Base-by-base conservation (phyloP, 2,329 filamentous ascomycete genomes). In the Davidsoniella neocaledoniae region DNA sequence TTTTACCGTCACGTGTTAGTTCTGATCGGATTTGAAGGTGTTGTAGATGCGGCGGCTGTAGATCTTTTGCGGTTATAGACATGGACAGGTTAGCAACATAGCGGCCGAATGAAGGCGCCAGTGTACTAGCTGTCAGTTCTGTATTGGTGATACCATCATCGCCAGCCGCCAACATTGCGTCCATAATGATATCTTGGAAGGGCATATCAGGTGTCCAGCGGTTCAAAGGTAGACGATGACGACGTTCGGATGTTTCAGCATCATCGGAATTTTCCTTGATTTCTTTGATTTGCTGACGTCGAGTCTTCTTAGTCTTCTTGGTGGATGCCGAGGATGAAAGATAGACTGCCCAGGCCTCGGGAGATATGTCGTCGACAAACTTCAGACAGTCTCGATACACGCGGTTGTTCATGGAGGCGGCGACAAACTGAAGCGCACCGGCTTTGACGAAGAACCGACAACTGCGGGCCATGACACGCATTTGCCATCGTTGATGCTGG, bases 351-450 rank as follows among this genome's bases (percentile, higher is more conserved):
- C 76, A 79, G 55, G 79, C 76, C 19, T 72, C 69, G 1, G 68
- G 57, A 10, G 69, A 74, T 29, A 77, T 68, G 5, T 78, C 73
- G 42, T 75, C 66, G 43, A 71, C 62, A 51, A 71, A 79, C 54
- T 74, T 75, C 54, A 80, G 66, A 55, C 77, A 80, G 55, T 79
- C 75, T 55, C 76, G 77, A 63, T 73, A 78, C 5, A 79, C 63
- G 49, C 69, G 69, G 33, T 69, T 67, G 14, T 68, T 65, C 9
- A 76, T 70, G 37, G 68, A 70, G 4, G 74, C 75, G 3, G 73
- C 73, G 2, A 76, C 72, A 54, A 76, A 78, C 43, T 70, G 69
- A 17, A 77, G 65, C 25, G 73, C 67, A 5, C 75, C 76, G 43
- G 71, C 64, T 21, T 69, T 67, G 19, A 73, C 74, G 53, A 79